phyloP scores from a whole-genome alignment of 2,329 filamentous ascomycete species.

The Alternaria sp. region DNA sequence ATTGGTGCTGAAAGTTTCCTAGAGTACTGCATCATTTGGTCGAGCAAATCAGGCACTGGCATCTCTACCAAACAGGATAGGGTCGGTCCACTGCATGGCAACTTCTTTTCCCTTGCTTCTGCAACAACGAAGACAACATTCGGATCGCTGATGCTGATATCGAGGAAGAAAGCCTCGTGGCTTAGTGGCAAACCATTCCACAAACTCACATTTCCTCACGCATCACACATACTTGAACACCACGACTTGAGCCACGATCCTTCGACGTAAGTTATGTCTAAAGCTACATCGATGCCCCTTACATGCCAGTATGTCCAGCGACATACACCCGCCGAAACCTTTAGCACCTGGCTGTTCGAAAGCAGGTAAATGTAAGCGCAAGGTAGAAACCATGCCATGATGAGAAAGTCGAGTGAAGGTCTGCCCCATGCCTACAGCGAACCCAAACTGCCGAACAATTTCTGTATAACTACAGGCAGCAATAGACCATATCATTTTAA shows the following conservation, averaged over 20 bases:
- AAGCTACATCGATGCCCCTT: slow-evolving; percentile 6
- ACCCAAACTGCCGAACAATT: slow-evolving; percentile 7
- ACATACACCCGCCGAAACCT: neutral
- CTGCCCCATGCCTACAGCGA: slow-evolving; percentile 4
- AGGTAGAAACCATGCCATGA: slow-evolving; percentile 5
- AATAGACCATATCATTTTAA: slow-evolving; percentile 6
- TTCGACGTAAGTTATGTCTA: slow-evolving; percentile 1
- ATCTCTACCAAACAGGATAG: neutral
- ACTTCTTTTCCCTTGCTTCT: no score
- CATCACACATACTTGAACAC: neutral
- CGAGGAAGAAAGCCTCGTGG: neutral
- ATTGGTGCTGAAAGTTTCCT: neutral
- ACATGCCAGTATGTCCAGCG: slow-evolving; percentile 13
- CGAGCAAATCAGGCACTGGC: neutral
- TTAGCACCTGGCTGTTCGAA: slow-evolving; percentile 8
- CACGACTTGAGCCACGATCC: neutral
- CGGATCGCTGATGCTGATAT: neutral
- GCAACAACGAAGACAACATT: no score
- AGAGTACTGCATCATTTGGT: neutral
- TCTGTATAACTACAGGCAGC: slow-evolving; percentile 4
- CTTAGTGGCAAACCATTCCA: neutral
- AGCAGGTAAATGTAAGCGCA: slow-evolving; percentile 3
- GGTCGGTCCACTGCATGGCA: no score
- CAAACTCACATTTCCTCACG: neutral
- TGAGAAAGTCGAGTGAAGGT: slow-evolving; percentile 6